phyloP scores from a whole-genome alignment of 2,329 filamentous ascomycete genomes.

The Tolypocladium ovalisporum region DNA sequence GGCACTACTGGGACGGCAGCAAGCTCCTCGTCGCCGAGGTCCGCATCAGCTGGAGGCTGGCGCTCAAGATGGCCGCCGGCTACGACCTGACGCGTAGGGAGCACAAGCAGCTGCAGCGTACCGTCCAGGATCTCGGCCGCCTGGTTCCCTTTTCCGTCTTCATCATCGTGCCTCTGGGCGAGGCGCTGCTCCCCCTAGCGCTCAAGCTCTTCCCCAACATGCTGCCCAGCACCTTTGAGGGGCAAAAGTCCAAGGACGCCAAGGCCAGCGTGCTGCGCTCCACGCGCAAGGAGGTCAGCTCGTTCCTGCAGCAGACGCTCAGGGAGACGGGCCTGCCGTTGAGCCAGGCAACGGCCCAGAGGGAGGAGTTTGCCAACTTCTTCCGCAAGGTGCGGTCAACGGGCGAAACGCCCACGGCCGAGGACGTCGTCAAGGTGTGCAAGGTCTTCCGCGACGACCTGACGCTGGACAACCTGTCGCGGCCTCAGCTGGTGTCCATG shows the following conservation, averaged over 20 bases:
- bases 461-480: slow-evolving; percentile 90
- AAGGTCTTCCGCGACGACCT: slow-evolving; percentile 98
- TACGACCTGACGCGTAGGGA: slow-evolving; percentile 95
- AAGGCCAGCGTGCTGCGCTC: slow-evolving; percentile 74
- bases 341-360: slow-evolving; percentile 72
- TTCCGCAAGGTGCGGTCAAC: slow-evolving; percentile 93
- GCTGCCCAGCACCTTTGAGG: slow-evolving; percentile 94
- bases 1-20: slow-evolving; percentile 97
- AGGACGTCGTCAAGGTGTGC: slow-evolving; percentile 97
- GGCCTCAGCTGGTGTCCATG: slow-evolving; percentile 93
- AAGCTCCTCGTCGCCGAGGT: slow-evolving; percentile 90
- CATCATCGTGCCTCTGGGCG: slow-evolving; percentile 91
- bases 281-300: slow-evolving; percentile 87
- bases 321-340: slow-evolving; percentile 89
- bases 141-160: slow-evolving; percentile 95
- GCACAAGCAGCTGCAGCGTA: slow-evolving; percentile 83
- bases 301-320: slow-evolving; percentile 77
- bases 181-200: slow-evolving; percentile 82
- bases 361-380: slow-evolving; percentile 90
- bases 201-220: slow-evolving; percentile 95
- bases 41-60: slow-evolving; percentile 81
- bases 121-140: slow-evolving; percentile 84
- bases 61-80: slow-evolving; percentile 93
- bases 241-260: slow-evolving; percentile 76
- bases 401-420: slow-evolving; percentile 74